Evolutionary conservation across 257 asterid genomes (phyloP).

Genomic region (Apocynum venetum): DNA sequence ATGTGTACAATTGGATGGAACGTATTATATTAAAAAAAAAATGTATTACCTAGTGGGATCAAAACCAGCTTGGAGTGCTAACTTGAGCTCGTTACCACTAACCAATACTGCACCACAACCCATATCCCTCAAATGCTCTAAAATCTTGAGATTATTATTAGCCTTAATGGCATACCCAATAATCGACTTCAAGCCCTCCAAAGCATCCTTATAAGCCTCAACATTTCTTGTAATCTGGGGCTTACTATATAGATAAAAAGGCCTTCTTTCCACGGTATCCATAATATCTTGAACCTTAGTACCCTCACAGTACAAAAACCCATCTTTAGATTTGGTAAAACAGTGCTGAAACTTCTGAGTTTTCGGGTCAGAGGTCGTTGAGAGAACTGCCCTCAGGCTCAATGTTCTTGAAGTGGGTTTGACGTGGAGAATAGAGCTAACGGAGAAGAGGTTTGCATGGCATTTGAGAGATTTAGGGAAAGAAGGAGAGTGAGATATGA

Average conservation of each 20-base stretch:
- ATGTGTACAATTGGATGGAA: too few relatives aligned
- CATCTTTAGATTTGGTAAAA: constrained; percentile 70
- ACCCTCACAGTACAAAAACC: constrained; percentile 68
- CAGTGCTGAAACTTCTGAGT: constrained; percentile 69
- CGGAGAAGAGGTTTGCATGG: constrained; percentile 19
- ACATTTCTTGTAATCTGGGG: constrained; percentile 81
- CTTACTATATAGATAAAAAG: constrained; percentile 85
- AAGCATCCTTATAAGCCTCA: constrained; percentile 78
- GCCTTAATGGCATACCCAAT: constrained; percentile 97
- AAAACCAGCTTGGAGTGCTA: constrained; percentile 83
- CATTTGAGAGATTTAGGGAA: constrained; percentile 24
- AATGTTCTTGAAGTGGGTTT: constrained; percentile 38
- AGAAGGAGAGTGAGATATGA: constrained; percentile 43
- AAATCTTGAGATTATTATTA: constrained; percentile 78
- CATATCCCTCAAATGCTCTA: constrained; percentile 71
- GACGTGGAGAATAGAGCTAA: constrained; percentile 33
- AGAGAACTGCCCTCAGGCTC: constrained; percentile 47
- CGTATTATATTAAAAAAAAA: background rate
- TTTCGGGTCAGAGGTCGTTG: constrained; percentile 51
- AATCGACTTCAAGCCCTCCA: constrained; percentile 66
- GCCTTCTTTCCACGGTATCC: constrained; percentile 67
- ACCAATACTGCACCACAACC: constrained; percentile 98
- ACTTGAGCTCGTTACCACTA: constrained; percentile 87
- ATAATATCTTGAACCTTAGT: constrained; percentile 65
- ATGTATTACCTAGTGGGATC: constrained; percentile 70